Evolutionary conservation across 2,329 filamentous ascomycete species (phyloP), one percentile per base, ranked within the genome.

Genomic region (Alternaria ventricosa): DNA sequence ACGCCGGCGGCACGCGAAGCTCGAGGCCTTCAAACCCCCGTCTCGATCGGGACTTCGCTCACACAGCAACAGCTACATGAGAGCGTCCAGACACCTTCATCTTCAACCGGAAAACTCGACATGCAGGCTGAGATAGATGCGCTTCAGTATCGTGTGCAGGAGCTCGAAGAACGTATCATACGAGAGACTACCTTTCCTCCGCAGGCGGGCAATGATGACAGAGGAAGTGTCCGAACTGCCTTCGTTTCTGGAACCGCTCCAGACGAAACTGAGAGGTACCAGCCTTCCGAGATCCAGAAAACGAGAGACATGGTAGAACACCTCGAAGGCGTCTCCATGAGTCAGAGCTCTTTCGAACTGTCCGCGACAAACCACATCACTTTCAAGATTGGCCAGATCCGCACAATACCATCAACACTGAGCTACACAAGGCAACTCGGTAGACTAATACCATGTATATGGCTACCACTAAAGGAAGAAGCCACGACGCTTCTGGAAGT

Each of bases 401-500:
- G 27, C 15, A 23, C 41, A 13, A 15, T 46, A 22, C 41, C 54
- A 46, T 6, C 45, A 46, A 27, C 5, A 15, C 41, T 27, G 7
- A 28, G 3, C 2, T 46, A 46, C 54, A 56, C 41, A 8, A 56
- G 12, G 36, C 54, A 46, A 28, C 41, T 46, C 7, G 43, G 18
- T 3, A 13, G 27, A 20, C 27, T 25, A 33, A 30, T 13, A 10
- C 41, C n/a, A n/a, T 33, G 43, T 56, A 20, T 56, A n/a, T 56
- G 41, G 54, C 27, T 56, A 1, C 80, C 80, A 6, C 61, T 71
- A 13, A 64, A 74, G n/a, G 64, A 72, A 9, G 80, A 82, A 68
- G 69, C 79, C 5, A 73, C 64, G 30, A 53, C 69, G 9, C 67
- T 82, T 2, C 49, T 79, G 4, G 66, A 80, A 8, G 78, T 77